These are phyloP conservation scores for Miscanthus lutarioriparius DNA, from an alignment of 176 grass and related monocot genomes.

Conservation along the genomic window DNA sequence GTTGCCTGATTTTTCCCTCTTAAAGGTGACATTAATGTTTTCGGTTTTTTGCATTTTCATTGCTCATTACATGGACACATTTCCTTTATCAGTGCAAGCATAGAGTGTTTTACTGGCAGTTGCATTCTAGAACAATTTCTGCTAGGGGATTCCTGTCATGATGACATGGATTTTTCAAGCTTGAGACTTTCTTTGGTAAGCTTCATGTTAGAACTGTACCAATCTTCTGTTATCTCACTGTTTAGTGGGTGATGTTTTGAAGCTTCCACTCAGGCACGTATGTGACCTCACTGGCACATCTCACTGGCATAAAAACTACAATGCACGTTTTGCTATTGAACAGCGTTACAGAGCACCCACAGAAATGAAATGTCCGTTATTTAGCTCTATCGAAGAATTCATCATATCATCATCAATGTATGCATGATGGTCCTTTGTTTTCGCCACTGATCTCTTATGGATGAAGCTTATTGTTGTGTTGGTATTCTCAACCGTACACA, in stretches of 20 bases:
- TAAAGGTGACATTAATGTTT: not conserved
- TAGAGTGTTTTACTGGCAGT: not conserved
- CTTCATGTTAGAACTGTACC: not conserved
- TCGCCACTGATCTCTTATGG: not conserved
- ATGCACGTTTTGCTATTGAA: not conserved
- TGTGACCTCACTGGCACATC: not conserved
- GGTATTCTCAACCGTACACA: slow-evolving; percentile 32
- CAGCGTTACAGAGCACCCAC: not conserved
- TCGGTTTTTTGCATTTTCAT: not conserved
- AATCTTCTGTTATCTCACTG: not conserved
- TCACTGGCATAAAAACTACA: not conserved
- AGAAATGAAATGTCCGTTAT: not conserved
- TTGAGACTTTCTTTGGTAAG: not conserved
- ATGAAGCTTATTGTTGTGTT: slow-evolving; percentile 22
- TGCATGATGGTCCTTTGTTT: not conserved
- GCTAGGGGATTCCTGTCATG: not conserved
- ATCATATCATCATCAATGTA: not conserved
- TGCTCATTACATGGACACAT: not conserved
- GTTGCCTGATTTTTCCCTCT: not conserved
- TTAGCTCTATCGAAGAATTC: not conserved
- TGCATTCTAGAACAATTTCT: slow-evolving; percentile 3
- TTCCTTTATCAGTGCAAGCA: not conserved
- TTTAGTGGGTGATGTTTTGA: not conserved
- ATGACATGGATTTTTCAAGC: not conserved
- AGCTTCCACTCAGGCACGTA: not conserved